Evolutionary conservation across 108 stramenopile genomes (phyloP), one percentile per base, ranked within the genome.

Genomic region (Skeletonema menzelii): DNA sequence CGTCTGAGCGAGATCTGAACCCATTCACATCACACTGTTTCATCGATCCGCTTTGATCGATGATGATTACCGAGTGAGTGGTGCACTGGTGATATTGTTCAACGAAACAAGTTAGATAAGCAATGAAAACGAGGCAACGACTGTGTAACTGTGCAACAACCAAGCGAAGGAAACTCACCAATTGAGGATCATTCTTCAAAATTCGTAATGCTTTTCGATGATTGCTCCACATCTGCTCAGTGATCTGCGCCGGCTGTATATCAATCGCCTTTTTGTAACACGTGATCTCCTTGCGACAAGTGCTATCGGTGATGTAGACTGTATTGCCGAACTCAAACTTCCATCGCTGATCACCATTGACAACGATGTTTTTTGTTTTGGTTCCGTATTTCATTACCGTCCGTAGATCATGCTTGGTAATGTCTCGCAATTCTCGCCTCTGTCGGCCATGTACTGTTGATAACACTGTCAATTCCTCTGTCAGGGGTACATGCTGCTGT

Each of bases 11-110:
- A 58, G 85, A 75, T 15, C 72, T 20, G 40, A 86, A 80, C 11
- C 82, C 67, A 47, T 80, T 57, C 14, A 87, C 83, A 65, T 89
- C 85, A 38, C 56, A 72, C 11, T 44, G 53, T 27, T 49, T 56
- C 85, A 86, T 86, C 1, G 85, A 88, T 17, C 82, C 86, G 56
- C 84, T 83, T 60, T 85, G 84, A 65, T 88, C 88, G 27, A 90
- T 68, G 11, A 87, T 84, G 27, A 90, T 73, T 20, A 86, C 82
- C 6, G 86, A 84, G 59, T 87, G 89, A 0, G 85, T 82, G 0
- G 81, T 80, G 35, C 64, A 73, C 24, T 42, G 40, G 1, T 32
- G 31, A 30, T 4, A 30, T 30, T n/a, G n/a, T n/a, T n/a, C n/a
- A n/a, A n/a, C 35, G 11, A 37, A 37, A 5, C 8, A 37, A 11